phyloP scores from a whole-genome alignment of 1,139 yeast genomes.

The Protomyces macrosporus region DNA sequence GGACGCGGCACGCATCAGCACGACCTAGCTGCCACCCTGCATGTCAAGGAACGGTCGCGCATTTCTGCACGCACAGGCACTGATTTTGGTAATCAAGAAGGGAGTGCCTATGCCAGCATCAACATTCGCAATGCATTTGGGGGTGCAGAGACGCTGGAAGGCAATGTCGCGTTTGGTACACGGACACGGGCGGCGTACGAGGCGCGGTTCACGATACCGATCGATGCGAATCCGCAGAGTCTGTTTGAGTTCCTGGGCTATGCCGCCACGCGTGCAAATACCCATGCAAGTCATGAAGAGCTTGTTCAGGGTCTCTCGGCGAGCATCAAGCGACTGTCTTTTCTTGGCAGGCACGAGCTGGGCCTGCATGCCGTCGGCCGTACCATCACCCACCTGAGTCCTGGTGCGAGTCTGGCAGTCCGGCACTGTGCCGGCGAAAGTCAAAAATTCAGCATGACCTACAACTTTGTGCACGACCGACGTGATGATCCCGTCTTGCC shows the following conservation, averaged over 20 bases:
- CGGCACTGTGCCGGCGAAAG: conserved; percentile 41
- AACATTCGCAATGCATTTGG: conserved; percentile 76
- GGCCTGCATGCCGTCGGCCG: conserved; percentile 63
- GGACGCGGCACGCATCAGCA: conserved; percentile 24
- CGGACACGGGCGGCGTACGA: conserved; percentile 61
- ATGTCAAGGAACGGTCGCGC: conserved; percentile 55
- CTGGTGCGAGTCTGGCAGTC: conserved; percentile 36
- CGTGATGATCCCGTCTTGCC: conserved; percentile 39
- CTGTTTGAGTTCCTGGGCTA: conserved; percentile 12
- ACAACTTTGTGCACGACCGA: conserved; percentile 37
- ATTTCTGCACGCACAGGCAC: conserved; percentile 87
- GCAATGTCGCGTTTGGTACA: conserved; percentile 78
- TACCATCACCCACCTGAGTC: conserved; percentile 47
- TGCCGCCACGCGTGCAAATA: conserved; percentile 17
- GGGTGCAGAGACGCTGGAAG: conserved; percentile 72
- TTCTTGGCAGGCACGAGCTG: conserved; percentile 44
- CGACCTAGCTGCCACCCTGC: conserved; percentile 41
- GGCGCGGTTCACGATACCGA: conserved; percentile 48
- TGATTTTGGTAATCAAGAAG: conserved; percentile 89
- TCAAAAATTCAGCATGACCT: conserved; percentile 39
- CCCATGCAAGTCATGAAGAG: conserved; percentile 28
- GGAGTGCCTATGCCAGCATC: conserved; percentile 67
- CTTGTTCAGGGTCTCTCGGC: conserved; percentile 17
- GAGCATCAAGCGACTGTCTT: conserved; percentile 5
- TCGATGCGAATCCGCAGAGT: conserved; percentile 36